phyloP scores from a whole-genome alignment of 192 early-diverging fungal genomes.

The Paraglomus brasilianum region DNA sequence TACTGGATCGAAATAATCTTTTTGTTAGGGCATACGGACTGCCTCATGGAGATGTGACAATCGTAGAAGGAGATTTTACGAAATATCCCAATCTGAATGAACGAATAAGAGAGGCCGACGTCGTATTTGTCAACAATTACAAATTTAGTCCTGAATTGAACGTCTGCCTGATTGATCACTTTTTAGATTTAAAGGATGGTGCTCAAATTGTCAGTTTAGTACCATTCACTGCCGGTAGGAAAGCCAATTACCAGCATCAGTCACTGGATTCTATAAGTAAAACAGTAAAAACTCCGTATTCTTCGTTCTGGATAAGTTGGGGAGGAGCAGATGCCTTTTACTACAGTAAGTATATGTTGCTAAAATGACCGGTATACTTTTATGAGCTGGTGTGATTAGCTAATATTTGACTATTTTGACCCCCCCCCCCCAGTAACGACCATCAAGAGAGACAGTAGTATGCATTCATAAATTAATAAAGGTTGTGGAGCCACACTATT shows the following conservation, averaged over 20 bases:
- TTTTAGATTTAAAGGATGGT: conserved; percentile 90
- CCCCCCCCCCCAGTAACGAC: too few relatives aligned
- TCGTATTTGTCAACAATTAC: conserved; percentile 96
- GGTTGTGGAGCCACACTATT: too few relatives aligned
- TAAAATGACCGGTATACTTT: too few relatives aligned
- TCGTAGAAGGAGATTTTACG: conserved; percentile 86
- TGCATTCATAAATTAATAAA: too few relatives aligned
- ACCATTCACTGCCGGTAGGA: conserved; percentile 52
- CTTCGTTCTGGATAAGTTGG: too few relatives aligned
- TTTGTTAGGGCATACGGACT: conserved; percentile 54
- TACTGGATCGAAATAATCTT: not conserved
- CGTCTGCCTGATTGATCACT: conserved; percentile 76
- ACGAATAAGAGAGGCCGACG: conserved; percentile 78
- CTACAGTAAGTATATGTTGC: too few relatives aligned
- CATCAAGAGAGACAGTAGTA: too few relatives aligned
- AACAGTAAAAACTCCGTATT: too few relatives aligned
- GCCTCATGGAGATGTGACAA: conserved; percentile 57
- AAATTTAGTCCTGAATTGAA: conserved; percentile 86
- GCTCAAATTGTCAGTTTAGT: conserved; percentile 82
- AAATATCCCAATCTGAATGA: conserved; percentile 65
- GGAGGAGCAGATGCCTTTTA: too few relatives aligned
- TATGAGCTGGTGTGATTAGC: too few relatives aligned
- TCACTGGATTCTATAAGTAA: too few relatives aligned
- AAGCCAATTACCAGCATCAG: not conserved
- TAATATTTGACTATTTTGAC: too few relatives aligned